phyloP scores from a whole-genome alignment of 495 filamentous ascomycete genomes.

The Hypoxylon lenormandii region DNA sequence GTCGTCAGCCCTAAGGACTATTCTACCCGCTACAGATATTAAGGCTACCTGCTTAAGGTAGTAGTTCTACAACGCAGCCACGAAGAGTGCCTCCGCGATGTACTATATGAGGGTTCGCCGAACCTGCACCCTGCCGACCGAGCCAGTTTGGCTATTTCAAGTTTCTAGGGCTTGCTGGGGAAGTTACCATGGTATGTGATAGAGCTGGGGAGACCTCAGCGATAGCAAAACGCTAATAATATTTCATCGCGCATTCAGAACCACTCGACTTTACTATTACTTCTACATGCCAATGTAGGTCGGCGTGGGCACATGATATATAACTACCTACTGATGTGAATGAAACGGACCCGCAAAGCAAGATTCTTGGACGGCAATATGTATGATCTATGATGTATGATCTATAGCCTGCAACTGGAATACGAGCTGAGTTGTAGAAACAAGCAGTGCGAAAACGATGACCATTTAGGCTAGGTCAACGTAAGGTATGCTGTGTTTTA shows the following conservation, averaged over 20 bases:
- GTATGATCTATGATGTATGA: too few species aligned
- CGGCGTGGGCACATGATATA: not conserved
- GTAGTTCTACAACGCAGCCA: too few species aligned
- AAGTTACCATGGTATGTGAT: slow-evolving; percentile 25
- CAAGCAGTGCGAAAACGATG: too few species aligned
- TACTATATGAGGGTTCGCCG: not conserved
- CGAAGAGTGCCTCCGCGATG: not conserved
- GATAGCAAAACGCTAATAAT: slow-evolving; percentile 22
- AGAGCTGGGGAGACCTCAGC: slow-evolving; percentile 6
- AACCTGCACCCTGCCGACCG: not conserved
- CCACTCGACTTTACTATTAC: not conserved
- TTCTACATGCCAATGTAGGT: slow-evolving; percentile 17
- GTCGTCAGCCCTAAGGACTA: slow-evolving; percentile 97
- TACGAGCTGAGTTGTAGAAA: not conserved
- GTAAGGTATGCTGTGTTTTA: too few species aligned
- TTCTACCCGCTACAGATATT: slow-evolving; percentile 86
- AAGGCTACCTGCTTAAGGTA: too few species aligned
- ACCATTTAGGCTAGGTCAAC: too few species aligned
- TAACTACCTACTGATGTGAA: not conserved
- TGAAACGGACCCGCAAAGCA: not conserved
- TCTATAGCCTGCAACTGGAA: not conserved
- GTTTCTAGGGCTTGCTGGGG: slow-evolving; percentile 8
- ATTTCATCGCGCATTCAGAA: slow-evolving; percentile 9
- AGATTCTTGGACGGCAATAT: too few species aligned
- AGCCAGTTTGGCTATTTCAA: not conserved